Conservation (phyloP, 2,329 filamentous ascomycete genomes). For the Diaporthe sp. region DNA sequence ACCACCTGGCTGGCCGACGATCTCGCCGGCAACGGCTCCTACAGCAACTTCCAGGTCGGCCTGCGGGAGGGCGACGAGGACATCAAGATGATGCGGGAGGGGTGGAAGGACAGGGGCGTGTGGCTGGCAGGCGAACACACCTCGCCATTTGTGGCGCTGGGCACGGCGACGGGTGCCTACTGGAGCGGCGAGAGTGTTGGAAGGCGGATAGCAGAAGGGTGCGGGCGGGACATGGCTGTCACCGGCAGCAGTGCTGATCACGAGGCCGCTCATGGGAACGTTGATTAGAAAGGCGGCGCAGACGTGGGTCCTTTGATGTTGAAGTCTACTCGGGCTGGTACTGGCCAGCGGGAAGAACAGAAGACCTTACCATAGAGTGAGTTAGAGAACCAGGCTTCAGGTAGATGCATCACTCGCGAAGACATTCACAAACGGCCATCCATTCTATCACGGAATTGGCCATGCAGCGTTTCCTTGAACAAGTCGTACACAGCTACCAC, state of each 20-base stretch:
- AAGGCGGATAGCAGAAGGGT: constrained; percentile 71
- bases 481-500: neutral
- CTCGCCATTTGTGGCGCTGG: constrained; percentile 88
- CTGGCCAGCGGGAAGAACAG: neutral
- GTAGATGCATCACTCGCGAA: neutral
- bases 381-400: neutral
- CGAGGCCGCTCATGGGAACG: neutral
- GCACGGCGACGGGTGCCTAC: constrained; percentile 91
- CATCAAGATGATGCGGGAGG: constrained; percentile 74
- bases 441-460: neutral
- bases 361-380: too few species aligned
- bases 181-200: constrained; percentile 90
- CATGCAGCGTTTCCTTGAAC: neutral
- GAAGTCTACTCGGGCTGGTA: neutral
- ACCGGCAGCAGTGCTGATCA: neutral
- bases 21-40: constrained; percentile 85
- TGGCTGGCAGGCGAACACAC: constrained; percentile 96
- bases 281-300: neutral
- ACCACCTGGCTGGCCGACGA: constrained; percentile 86
- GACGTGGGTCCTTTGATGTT: neutral
- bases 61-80: constrained; percentile 79
- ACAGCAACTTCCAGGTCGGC: constrained; percentile 87
- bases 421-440: neutral
- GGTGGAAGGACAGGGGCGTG: constrained; percentile 75
- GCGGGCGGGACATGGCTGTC: constrained; percentile 54